Conservation (phyloP, 23 red algal genomes). For the Gracilaria domingensis region DNA sequence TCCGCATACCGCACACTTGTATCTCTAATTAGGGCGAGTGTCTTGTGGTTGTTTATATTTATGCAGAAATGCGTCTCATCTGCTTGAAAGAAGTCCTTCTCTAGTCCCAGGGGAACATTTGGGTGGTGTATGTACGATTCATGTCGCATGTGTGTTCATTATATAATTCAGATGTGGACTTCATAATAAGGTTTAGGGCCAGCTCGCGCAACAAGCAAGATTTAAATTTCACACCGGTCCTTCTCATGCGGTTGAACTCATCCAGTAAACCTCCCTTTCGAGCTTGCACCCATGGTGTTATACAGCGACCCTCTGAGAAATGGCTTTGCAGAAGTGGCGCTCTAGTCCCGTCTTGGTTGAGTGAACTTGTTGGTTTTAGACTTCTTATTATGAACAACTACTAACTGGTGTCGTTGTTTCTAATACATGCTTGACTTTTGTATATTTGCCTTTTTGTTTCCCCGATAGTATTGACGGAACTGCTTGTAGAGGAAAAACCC, state of each 20-base stretch:
- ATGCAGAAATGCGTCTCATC: conserved; percentile 21
- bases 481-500: no score
- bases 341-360: neutral
- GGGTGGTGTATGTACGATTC: neutral
- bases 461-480: neutral
- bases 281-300: neutral
- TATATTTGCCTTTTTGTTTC: neutral
- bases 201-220: no score
- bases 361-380: neutral
- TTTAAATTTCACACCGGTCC: no score
- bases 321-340: neutral
- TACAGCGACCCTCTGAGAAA: neutral
- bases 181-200: no score
- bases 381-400: neutral
- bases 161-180: no score
- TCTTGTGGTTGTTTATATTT: neutral
- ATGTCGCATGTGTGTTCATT: neutral
- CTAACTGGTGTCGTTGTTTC: neutral
- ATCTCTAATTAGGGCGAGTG: neutral
- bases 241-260: neutral
- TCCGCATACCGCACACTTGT: neutral
- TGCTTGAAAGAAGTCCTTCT: neutral
- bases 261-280: neutral
- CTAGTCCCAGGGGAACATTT: neutral
- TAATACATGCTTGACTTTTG: neutral